phyloP scores from a whole-genome alignment of 202 grass and related monocot genomes.

The Saccharum hybrid region DNA sequence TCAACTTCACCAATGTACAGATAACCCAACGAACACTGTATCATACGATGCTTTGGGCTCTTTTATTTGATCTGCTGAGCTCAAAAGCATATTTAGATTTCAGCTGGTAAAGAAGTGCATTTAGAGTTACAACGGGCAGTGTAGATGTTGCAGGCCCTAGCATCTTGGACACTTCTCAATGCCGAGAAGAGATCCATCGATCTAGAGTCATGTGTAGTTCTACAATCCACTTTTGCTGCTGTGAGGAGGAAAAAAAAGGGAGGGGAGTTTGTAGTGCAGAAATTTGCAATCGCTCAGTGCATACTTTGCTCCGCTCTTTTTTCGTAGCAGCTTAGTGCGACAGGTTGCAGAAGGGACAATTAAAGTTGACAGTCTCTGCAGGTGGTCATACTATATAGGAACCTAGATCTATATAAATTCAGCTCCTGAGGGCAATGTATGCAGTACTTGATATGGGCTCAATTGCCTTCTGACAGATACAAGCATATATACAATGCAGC shows the following conservation, averaged over 20 bases:
- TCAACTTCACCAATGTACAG: slow-evolving; percentile 71
- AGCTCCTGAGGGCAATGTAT: slow-evolving; percentile 35
- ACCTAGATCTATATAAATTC: slow-evolving; percentile 38
- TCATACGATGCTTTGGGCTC: slow-evolving; percentile 54
- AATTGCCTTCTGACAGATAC: slow-evolving; percentile 20
- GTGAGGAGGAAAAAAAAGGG: neutral
- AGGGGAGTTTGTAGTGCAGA: slow-evolving; percentile 33
- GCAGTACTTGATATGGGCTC: neutral
- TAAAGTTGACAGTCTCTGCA: slow-evolving; percentile 32
- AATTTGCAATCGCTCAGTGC: neutral
- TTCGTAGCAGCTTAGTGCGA: slow-evolving; percentile 4
- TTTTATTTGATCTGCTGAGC: slow-evolving; percentile 58
- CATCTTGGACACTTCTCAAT: slow-evolving; percentile 47
- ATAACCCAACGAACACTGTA: slow-evolving; percentile 61
- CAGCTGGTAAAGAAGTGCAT: neutral
- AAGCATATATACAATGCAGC: slow-evolving; percentile 12
- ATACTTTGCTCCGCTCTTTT: slow-evolving; percentile 13
- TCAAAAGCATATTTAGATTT: slow-evolving; percentile 43
- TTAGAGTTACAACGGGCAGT: slow-evolving; percentile 44
- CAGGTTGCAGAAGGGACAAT: slow-evolving; percentile 10
- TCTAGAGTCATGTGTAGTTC: slow-evolving; percentile 15
- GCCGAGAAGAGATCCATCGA: slow-evolving; percentile 22
- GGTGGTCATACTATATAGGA: slow-evolving; percentile 21
- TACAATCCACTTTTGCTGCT: slow-evolving; percentile 26
- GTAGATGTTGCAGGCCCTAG: slow-evolving; percentile 28